phyloP scores from a whole-genome alignment of 495 filamentous ascomycete genomes.

The Aspergillus steynii region DNA sequence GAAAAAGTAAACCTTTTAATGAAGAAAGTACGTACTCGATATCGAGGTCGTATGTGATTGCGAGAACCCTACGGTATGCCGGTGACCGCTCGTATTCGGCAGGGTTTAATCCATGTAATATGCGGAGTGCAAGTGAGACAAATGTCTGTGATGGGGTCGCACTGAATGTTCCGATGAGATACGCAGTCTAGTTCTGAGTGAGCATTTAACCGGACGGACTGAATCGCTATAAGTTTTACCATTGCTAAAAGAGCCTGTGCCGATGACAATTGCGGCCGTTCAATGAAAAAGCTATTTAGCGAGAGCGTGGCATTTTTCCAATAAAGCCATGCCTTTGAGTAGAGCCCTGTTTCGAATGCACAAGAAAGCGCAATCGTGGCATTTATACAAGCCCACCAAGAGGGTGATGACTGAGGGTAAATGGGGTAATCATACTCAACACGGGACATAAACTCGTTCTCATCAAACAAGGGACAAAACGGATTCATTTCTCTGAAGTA shows the following conservation, averaged over 20 bases:
- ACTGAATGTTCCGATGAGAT: background rate
- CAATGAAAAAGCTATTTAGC: background rate
- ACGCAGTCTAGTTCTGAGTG: background rate
- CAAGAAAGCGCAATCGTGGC: constrained; percentile 5
- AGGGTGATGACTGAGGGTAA: background rate
- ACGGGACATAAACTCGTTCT: background rate
- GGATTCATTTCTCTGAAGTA: constrained; percentile 2
- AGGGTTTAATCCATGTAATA: constrained; percentile 1
- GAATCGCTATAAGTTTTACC: background rate
- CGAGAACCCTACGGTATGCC: background rate
- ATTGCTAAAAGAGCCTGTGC: constrained; percentile 2
- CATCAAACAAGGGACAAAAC: constrained; percentile 3
- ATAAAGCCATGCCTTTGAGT: constrained; percentile 1
- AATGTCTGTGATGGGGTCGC: background rate
- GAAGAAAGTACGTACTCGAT: constrained; percentile 1
- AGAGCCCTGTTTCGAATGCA: background rate
- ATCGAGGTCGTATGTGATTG: background rate
- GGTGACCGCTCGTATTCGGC: background rate
- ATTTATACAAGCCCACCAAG: constrained; percentile 4
- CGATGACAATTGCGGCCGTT: constrained; percentile 1
- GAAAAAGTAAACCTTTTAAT: background rate
- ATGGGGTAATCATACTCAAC: constrained; percentile 2
- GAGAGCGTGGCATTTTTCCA: constrained; percentile 2
- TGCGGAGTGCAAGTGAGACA: background rate
- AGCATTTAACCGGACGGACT: background rate